Evolutionary conservation across 306 rosid genomes (phyloP).

Genomic region (Trifolium subterraneum): DNA sequence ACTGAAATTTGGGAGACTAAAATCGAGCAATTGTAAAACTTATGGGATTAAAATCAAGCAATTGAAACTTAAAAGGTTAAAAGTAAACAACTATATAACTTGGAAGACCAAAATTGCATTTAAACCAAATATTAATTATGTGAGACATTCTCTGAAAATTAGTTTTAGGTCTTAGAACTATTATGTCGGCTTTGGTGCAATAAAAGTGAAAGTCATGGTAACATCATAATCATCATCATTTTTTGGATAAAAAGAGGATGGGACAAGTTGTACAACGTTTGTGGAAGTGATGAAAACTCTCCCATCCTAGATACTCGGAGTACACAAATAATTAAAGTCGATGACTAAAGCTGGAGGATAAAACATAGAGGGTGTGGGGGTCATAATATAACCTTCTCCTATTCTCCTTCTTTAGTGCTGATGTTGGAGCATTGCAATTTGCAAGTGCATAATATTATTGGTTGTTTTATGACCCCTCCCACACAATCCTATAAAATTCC

Average conservation of each 20-base stretch:
- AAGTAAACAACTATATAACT: no score
- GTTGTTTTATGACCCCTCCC: constrained; percentile 28
- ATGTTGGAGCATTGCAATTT: constrained; percentile 2
- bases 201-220: no score
- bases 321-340: not conserved
- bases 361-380: not conserved
- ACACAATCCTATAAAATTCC: constrained; percentile 7
- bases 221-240: not conserved
- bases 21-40: no score
- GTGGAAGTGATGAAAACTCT: constrained; percentile 1
- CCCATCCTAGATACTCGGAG: not conserved
- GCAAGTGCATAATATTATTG: constrained; percentile 28
- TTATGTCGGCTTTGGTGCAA: no score
- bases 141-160: no score
- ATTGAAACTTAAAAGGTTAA: no score
- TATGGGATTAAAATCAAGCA: no score
- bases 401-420: not conserved
- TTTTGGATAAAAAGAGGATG: constrained; percentile 13
- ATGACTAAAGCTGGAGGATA: not conserved
- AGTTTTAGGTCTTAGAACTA: no score
- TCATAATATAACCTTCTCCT: not conserved
- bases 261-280: constrained; percentile 1
- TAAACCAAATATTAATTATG: no score
- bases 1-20: no score
- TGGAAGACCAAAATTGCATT: no score